Percentiles rank a stretch among this genome's conserved stretches.
Conservation (phyloP, 2,329 filamentous ascomycete genomes). For the Xylaria sp. region DNA sequence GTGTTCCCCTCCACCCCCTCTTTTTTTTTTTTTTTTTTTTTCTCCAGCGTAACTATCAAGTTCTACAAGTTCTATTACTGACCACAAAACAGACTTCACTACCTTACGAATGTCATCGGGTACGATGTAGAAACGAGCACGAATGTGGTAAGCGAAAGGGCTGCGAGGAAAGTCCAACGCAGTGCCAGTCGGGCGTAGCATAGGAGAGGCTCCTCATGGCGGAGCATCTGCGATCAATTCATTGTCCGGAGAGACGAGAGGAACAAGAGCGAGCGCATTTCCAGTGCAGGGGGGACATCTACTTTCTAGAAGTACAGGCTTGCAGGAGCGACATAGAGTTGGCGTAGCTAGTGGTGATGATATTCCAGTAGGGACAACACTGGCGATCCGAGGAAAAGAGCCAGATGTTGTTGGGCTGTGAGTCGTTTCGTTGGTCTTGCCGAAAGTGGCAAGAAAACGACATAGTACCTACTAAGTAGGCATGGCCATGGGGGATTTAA, state of each 20-base stretch:
- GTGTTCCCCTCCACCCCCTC: slow-evolving; percentile 37
- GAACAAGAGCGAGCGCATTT: slow-evolving; percentile 1
- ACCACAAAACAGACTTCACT: slow-evolving; percentile 48
- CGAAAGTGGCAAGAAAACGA: not conserved
- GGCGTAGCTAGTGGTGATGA: not conserved
- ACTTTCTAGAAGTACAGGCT: not conserved
- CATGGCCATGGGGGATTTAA: too few relatives aligned
- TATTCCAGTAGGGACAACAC: not conserved
- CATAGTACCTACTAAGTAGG: too few relatives aligned
- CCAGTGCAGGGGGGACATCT: not conserved
- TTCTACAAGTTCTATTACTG: slow-evolving; percentile 26
- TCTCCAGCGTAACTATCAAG: not conserved
- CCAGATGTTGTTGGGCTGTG: not conserved
- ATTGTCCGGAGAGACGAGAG: not conserved
- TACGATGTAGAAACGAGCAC: slow-evolving; percentile 57
- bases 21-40: not conserved
- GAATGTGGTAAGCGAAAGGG: slow-evolving; percentile 47
- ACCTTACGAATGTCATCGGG: slow-evolving; percentile 55
- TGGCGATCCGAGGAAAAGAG: not conserved
- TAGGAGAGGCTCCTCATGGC: slow-evolving; percentile 14
- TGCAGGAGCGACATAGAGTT: not conserved
- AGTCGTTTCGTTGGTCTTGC: not conserved
- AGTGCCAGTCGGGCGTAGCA: slow-evolving; percentile 24
- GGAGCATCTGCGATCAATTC: not conserved
- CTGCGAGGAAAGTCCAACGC: slow-evolving; percentile 22